Evolutionary conservation across 306 rosid genomes (phyloP), one percentile per base, ranked within the genome.

Genomic region (Quercus dentata): DNA sequence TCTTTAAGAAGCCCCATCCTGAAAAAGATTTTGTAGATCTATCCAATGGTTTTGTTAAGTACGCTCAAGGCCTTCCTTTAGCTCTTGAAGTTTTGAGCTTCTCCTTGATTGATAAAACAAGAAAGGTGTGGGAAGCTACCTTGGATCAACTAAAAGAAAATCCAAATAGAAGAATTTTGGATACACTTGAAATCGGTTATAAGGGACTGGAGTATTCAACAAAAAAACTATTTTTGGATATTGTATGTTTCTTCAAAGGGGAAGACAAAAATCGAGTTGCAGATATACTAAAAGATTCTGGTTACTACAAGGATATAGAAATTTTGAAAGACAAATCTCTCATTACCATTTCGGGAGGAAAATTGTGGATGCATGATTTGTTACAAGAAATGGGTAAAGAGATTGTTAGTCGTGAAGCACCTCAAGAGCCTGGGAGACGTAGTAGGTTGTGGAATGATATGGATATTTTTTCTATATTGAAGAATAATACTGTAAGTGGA

Each of bases 51-150:
- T 56, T 78, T 0, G 69, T 78, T 10, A 4, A 33, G 20, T 78
- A 83, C 61, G 62, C 83, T 14, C 17, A 54, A 11, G 86, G 83
- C 69, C 80, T 78, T 75, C 80, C 86, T 23, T 49, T 83, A 74
- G 70, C 83, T 23, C 83, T 83, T 27, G 63, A 74, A 74, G 74
- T 74, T n/a, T 18, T 69, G 25, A 83, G 86, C 33, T 78, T 69
- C 56, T 69, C 63, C 28, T 58, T 83, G 14, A 52, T 51, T n/a
- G 72, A 23, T 74, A 78, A 82, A n/a, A n/a, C 28, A 12, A 1
- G 54, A 57, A 8, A n/a, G 15, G 61, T 58, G 35, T 78, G 83
- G 86, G 5, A 74, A 83, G 67, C 71, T 69, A 31, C 62, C 62
- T 71, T 51, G 27, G 11, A 25, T 33, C 54, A 68, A 41, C 30